Evolutionary conservation across 331 rosid genomes (phyloP).

Genomic region (Telfairia occidentalis): DNA sequence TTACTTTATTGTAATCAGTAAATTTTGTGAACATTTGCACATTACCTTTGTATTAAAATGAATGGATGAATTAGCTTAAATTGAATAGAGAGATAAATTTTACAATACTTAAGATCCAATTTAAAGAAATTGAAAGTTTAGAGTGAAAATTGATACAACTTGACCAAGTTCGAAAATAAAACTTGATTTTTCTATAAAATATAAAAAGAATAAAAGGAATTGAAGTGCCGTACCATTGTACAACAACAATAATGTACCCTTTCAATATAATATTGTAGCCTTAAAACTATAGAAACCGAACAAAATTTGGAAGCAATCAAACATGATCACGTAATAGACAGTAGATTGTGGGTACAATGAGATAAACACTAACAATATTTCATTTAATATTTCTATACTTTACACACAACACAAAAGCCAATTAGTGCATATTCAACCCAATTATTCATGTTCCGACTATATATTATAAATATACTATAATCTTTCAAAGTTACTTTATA

Average conservation of each 20-base stretch:
- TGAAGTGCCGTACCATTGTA: neutral
- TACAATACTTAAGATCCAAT: no score
- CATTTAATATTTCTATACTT: neutral
- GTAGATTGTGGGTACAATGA: neutral
- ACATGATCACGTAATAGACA: conserved; percentile 1
- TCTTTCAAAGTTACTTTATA: neutral
- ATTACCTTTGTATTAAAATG: no score
- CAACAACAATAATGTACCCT: neutral
- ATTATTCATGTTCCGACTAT: neutral
- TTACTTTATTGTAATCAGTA: no score
- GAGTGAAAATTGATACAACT: no score
- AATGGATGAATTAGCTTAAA: no score
- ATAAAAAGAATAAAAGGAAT: neutral
- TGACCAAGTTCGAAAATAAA: no score
- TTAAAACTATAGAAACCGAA: neutral
- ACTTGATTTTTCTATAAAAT: no score
- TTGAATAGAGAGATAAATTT: no score
- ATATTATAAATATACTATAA: no score
- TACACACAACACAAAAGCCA: neutral
- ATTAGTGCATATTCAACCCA: neutral
- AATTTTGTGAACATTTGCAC: no score
- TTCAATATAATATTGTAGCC: neutral
- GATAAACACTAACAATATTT: neutral
- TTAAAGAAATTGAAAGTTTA: no score
- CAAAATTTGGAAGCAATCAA: neutral